Base-by-base conservation (phyloP, 225 moss, liverwort and hornwort species). In the Sphagnum contortum region DNA sequence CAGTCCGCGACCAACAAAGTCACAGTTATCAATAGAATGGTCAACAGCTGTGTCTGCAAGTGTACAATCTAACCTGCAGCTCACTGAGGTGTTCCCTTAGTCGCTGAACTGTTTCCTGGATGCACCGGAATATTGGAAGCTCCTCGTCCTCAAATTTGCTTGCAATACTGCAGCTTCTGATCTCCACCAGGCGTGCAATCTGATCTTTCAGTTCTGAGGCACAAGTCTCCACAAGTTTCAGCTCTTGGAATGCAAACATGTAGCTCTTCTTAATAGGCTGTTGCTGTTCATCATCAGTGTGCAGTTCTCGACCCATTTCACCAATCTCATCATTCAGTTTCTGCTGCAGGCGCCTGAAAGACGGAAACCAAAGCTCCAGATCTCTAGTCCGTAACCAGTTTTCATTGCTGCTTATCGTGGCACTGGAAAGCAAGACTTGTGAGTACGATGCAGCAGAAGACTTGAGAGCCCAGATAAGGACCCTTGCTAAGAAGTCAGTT, bases 401-500 rank as follows among this genome's bases (percentile, higher is more conserved):
- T 29, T 29, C 29, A 29, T 29, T 29, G 29, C 29, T 29, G 29
- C 29, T 29, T 29, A 29, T 29, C 29, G 29, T 29, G 29, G 29
- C 29, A 29, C 29, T 29, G 29, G 29, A 29, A 29, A 29, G 29
- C 29, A 29, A 79, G 49, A 63, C 78, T 79, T 5, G 6, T 66
- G 65, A 75, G 78, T 78, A 73, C 78, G 1, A 12, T 8, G 5
- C 70, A 50, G 3, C 58, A 52, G 4, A 68, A 73, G 4, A 72
- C 71, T 12, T 56, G 54, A 82, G 70, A 45, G 82, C 71, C 82
- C 79, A 82, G 1, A 82, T 66, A 46, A 82, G 64, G 29, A 82
- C 79, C 51, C 79, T 82, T 48, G 82, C 73, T 4, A 82, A 70
- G 50, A 82, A 82, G 48, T 82, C 79, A 0, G 82, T 82, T 45